Conservation (phyloP, 2,329 filamentous ascomycete genomes). For the Colletotrichum tofieldiae region DNA sequence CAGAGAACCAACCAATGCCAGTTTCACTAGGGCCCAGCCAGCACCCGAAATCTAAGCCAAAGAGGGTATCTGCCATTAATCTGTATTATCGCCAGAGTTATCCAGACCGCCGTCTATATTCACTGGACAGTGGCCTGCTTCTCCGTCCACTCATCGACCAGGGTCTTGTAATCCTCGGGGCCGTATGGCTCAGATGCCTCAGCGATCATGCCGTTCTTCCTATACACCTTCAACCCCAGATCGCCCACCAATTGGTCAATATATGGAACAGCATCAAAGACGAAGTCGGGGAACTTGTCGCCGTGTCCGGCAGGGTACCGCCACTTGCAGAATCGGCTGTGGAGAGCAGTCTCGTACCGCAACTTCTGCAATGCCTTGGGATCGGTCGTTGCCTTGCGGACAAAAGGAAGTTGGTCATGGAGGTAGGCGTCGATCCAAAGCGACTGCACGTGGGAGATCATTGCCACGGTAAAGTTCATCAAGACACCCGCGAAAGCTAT, state of each 20-base stretch:
- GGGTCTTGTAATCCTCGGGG: constrained; percentile 69
- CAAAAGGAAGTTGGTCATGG: constrained; percentile 60
- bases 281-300: constrained; percentile 75
- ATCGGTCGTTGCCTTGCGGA: constrained; percentile 44
- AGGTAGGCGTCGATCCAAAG: constrained; percentile 58
- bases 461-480: constrained; percentile 50
- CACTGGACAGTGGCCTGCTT: constrained; percentile 1
- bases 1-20: not conserved
- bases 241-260: constrained; percentile 78
- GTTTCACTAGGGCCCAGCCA: not conserved
- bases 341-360: constrained; percentile 71
- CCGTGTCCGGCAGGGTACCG: constrained; percentile 79
- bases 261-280: constrained; percentile 84
- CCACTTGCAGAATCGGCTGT: constrained; percentile 79
- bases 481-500: constrained; percentile 53
- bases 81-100: too few species aligned
- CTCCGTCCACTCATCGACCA: constrained; percentile 67
- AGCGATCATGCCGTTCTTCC: constrained; percentile 67
- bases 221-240: constrained; percentile 70
- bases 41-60: not conserved
- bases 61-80: not conserved
- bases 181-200: constrained; percentile 73
- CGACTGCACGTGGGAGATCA: constrained; percentile 56
- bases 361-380: constrained; percentile 57
- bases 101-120: not conserved